phyloP scores from a whole-genome alignment of 495 filamentous ascomycete species.

The Neurospora cerealis region DNA sequence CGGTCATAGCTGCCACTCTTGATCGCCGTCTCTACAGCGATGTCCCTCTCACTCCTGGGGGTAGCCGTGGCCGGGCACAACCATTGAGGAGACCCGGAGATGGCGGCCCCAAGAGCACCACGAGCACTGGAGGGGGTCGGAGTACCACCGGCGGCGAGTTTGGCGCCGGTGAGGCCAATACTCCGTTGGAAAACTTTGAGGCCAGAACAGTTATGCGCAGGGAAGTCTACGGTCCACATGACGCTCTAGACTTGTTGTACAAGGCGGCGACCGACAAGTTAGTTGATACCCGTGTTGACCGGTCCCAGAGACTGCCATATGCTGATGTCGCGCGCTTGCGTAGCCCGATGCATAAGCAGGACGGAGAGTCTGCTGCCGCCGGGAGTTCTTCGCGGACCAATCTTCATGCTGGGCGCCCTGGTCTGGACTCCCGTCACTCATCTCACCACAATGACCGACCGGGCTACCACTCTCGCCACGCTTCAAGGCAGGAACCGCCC shows the following conservation, averaged over 20 bases:
- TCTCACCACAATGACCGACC: conserved; percentile 7
- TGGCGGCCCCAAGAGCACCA: conserved; percentile 18
- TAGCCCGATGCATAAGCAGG: conserved; percentile 17
- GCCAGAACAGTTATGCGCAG: conserved; percentile 51
- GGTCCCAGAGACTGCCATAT: conserved; percentile 1
- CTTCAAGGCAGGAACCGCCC: conserved; percentile 11
- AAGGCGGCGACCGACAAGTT: conserved; percentile 56
- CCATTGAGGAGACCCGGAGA: conserved; percentile 43
- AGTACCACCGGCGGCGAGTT: conserved; percentile 33
- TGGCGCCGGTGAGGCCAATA: conserved; percentile 31
- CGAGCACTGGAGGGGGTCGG: conserved; percentile 6
- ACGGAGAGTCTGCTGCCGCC: conserved; percentile 7
- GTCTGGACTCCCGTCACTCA: conserved; percentile 11
- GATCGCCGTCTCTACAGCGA: conserved; percentile 36
- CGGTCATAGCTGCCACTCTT: conserved; percentile 17
- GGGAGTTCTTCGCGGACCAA: conserved; percentile 8
- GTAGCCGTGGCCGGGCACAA: conserved; percentile 46
- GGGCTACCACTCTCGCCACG: conserved; percentile 12
- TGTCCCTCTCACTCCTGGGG: conserved; percentile 52
- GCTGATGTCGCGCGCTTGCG: conserved; percentile 6
- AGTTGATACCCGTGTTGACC: conserved; percentile 13
- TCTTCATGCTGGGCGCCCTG: conserved; percentile 9
- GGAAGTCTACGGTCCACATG: conserved; percentile 58
- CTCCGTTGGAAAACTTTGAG: conserved; percentile 46
- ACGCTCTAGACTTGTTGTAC: conserved; percentile 59